phyloP scores from a whole-genome alignment of 2,329 filamentous ascomycete species.

The Aspergillus udagawae region DNA sequence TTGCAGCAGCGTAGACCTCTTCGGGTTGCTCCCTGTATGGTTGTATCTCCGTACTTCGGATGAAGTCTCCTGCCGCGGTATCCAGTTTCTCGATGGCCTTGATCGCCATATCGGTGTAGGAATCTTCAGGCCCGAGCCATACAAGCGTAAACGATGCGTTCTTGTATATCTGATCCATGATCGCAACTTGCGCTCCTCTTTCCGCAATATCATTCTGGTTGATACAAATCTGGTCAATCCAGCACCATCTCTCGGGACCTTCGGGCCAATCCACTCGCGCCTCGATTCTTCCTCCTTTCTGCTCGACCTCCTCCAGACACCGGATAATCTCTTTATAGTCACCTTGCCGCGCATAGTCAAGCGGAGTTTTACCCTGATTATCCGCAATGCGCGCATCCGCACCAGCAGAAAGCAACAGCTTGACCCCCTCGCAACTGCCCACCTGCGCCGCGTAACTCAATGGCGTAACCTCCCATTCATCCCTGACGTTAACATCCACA shows the following conservation, averaged over 20 bases:
- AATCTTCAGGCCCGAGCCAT: constrained; percentile 1
- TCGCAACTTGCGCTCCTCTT: not conserved
- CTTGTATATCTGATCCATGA: constrained; percentile 4
- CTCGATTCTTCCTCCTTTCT: not conserved
- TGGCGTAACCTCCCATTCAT: not conserved
- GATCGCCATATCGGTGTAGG: not conserved
- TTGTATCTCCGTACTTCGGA: not conserved
- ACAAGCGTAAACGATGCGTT: not conserved
- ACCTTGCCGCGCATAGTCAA: not conserved
- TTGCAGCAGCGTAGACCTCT: not conserved
- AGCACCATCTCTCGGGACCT: constrained; percentile 3
- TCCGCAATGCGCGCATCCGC: not conserved
- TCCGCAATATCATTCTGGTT: constrained; percentile 1
- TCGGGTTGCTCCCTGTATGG: not conserved
- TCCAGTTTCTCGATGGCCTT: not conserved
- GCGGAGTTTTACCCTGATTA: not conserved
- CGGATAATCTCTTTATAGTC: not conserved
- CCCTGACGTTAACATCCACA: not conserved
- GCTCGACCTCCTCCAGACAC: not conserved
- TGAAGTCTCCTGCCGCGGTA: not conserved
- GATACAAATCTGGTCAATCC: constrained; percentile 6
- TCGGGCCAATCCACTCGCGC: not conserved
- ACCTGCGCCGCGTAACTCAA: not conserved
- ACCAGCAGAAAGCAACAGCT: constrained; percentile 1
- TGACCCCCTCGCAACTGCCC: not conserved